These are phyloP conservation scores for Clarireedia paspali DNA, from an alignment of 2,329 filamentous ascomycete genomes.

Conservation along the genomic window DNA sequence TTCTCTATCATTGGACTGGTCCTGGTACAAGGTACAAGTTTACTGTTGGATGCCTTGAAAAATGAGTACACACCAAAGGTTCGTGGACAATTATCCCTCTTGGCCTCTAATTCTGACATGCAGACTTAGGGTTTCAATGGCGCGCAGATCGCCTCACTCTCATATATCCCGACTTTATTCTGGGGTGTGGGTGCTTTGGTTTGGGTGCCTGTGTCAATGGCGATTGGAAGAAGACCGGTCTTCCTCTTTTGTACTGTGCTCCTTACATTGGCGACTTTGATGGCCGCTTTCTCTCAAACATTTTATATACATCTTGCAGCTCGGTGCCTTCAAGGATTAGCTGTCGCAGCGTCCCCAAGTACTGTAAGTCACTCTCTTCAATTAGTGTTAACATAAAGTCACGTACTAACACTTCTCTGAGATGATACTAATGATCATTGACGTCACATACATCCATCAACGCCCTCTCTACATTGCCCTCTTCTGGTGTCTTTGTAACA, in stretches of 20 bases:
- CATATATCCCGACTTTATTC: not conserved
- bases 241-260: constrained; percentile 28
- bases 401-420: not conserved
- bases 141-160: not conserved
- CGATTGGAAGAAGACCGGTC: constrained; percentile 32
- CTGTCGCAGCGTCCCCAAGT: not conserved
- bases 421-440: constrained; percentile 28
- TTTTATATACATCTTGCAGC: not conserved
- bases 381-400: not conserved
- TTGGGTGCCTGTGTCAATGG: constrained; percentile 33
- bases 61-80: not conserved
- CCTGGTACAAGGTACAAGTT: not conserved
- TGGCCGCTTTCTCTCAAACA: not conserved
- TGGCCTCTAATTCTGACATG: not conserved
- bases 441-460: constrained; percentile 34
- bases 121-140: not conserved
- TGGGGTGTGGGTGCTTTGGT: constrained; percentile 30
- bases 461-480: constrained; percentile 30
- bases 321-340: not conserved
- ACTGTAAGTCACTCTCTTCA: not conserved
- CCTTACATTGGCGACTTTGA: constrained; percentile 21
- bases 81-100: not conserved
- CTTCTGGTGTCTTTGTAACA: constrained; percentile 29
- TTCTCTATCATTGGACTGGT: not conserved
- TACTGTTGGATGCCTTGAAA: not conserved